Base-by-base conservation (phyloP, 2,329 filamentous ascomycete genomes). In the Fusarium luffae region DNA sequence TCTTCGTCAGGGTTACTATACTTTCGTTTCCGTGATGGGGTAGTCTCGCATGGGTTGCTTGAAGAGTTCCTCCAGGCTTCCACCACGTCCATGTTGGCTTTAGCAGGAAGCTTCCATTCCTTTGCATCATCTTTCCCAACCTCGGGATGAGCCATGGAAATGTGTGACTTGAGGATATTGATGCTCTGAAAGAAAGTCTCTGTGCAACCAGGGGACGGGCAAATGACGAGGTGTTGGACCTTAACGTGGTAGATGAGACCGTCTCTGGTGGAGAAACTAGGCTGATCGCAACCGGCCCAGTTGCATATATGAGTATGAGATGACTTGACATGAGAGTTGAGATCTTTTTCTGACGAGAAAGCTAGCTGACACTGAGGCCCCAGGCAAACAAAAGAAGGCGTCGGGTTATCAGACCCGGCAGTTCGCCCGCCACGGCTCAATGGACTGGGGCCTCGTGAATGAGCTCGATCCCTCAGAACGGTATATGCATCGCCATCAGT, bases 201-300 rank as follows among this genome's bases (percentile, higher is more conserved):
- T 34, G 75, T 72, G 57, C 82, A 84, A 1, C 78, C 80, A 1
- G 75, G 68, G 2, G 78, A 75, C 0, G 82, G 82, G 30, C 82
- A 84, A 27, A 81, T 70, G 28, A 84, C 76, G 13, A 84, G 75
- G 61, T 84, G 82, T 48, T 83, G 79, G 21, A 75, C 74, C 58
- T 84, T 82, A 41, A 84, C 81, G 60, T 84, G 82, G 74, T 82
- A 80, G 18, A 79, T 76, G 32, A 84, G 77, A 11, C 77, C 81
- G 34, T 79, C 77, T 16, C 75, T 76, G 2, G 80, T 79, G 4
- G 75, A 69, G 55, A 83, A 84, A 47, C 76, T 76, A 1, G 75
- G 66, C 9, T 77, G 76, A 2, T 72, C 61, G 42, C 82, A 84
- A 23, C 75, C 73, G 3, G 75, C 76, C 82, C 82, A 84, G 54